Evolutionary conservation across 2,329 filamentous ascomycete genomes (phyloP), one percentile per base, ranked within the genome.

Genomic region (Stagonosporopsis rhizophila): DNA sequence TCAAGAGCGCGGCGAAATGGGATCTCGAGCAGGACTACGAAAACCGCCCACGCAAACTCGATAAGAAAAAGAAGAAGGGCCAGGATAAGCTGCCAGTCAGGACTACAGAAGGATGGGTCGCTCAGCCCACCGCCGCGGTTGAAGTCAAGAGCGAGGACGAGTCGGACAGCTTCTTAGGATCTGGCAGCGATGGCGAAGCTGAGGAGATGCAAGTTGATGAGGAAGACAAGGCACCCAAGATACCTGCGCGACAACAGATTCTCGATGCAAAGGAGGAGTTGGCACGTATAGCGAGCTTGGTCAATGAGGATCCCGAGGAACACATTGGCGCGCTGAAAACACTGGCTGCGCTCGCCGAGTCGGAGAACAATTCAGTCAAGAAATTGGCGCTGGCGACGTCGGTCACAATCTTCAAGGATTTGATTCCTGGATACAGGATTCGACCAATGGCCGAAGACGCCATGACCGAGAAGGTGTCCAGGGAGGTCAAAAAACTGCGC

Each of bases 351-450:
- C 85, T 96, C 64, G 88, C 89, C 19, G 82, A 87, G 51, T 89
- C 89, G 7, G 81, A 82, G 14, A 87, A 93, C 60, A 76, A 85
- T 14, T 87, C 89, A 2, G 88, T 99, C 48, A 89, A 91, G 79
- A 96, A 96, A 77, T 83, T 99, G 58, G 88, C 90, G 6, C 80
- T 99, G 61, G 90, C 89, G 44, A 92, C 95, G 20, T 93, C 97
- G 77, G 84, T 95, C 73, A 86, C 93, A 0, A 87, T 98, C 12
- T 99, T 94, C 82, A 96, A 94, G 75, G 95, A 98, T 76, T 85
- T 97, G 42, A 98, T 99, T 56, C 95, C 95, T 0, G 95, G 95
- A 20, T 99, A 99, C 75, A 85, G 95, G 58, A 98, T 99, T 80
- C 88, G 95, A 17, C 90, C 92, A 1, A 80, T 92, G 4, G 82